Evolutionary conservation across 768 basidiomycete species (phyloP), one percentile per base, ranked within the genome.

Genomic region (Boletus bicolor): DNA sequence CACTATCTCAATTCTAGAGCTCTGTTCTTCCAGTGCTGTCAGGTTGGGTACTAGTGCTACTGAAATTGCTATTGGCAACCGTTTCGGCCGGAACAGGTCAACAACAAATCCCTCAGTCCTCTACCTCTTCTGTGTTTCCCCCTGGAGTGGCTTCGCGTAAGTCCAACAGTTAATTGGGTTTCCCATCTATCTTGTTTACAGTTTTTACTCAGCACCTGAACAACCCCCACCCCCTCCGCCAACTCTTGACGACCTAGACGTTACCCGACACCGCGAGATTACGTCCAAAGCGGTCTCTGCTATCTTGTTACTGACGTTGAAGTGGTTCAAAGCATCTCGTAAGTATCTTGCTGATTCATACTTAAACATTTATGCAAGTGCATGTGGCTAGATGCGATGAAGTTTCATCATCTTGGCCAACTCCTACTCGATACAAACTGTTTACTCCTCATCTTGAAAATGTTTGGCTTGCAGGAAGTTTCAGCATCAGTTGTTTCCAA

Each of bases 271-370:
- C 73, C 90, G 96, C 38, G 97, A 99, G 72, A 95, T 99, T 62
- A 97, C 92, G 0, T 93, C 92, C 11, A 99, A 99, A 70, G 94
- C 94, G 0, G 92, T 97, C 5, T 98, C 97, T 14, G 96, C 94
- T 1, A 97, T 98, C 54, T 72, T 99, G 28, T 73, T 98, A 6
- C 76, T 98, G 37, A 82, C 90, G 2, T 71, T 99, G 61, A 97
- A 98, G 70, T 99, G 97, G 97, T 96, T 98, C 79, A 98, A 98
- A 73, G 91, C 90, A 24, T 98, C 96, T 49, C 97, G 96, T 98
- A 62, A 71, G 93, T 80, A 10, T 45, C 46, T 48, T 39, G 17
- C 21, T 43, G 28, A 24, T 53, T 32, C 45, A 44, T 28, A 44
- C 17, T 8, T 7, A 30, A 19, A 17, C 48, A 43, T 1, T 34